Evolutionary conservation across 2,329 filamentous ascomycete genomes (phyloP), one percentile per base, ranked within the genome.

Genomic region (Trichoderma sp.): DNA sequence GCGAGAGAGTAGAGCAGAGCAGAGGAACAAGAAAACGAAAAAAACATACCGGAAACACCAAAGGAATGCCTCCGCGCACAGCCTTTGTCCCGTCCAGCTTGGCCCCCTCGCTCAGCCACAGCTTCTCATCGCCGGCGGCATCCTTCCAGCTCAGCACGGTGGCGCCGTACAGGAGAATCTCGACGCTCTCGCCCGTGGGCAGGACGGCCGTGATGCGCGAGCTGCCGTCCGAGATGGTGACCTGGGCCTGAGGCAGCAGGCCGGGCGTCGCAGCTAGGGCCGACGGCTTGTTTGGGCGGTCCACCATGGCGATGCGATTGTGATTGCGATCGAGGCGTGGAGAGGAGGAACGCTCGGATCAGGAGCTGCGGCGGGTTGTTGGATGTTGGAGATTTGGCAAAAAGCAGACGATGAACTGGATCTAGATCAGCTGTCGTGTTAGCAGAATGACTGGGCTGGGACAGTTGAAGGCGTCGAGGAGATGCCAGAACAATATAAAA

Each of bases 101-200:
- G 53, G 94, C 91, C 68, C 85, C 88, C 70, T 93, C 88, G 80
- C 92, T 95, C 72, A 97, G 76, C 86, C 93, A 97, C 65, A 97
- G 85, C 80, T 93, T 93, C 83, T 97, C 94, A 67, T 87, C 82
- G 57, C 91, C 91, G 68, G 86, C 84, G 68, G 89, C 86, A 76
- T 91, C 90, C 84, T 95, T 97, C 95, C 95, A 99, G 80, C 91
- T 95, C 68, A 92, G 89, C 57, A 99, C 91, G 1, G 94, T 98
- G 12, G 95, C 95, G 68, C 95, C 95, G 75, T 92, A 92, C n/a
- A 98, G 88, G 69, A 97, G 84, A 42, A 99, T 85, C 71, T 93
- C 89, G 72, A 97, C 87, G 66, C 88, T 92, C 81, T 98, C 94
- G 72, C 94, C 94, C 0, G 92, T 91, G 45, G 93, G 92, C 52